Conservation (phyloP, 768 basidiomycete species). For the Pseudohyphozyma bogoriensis region DNA sequence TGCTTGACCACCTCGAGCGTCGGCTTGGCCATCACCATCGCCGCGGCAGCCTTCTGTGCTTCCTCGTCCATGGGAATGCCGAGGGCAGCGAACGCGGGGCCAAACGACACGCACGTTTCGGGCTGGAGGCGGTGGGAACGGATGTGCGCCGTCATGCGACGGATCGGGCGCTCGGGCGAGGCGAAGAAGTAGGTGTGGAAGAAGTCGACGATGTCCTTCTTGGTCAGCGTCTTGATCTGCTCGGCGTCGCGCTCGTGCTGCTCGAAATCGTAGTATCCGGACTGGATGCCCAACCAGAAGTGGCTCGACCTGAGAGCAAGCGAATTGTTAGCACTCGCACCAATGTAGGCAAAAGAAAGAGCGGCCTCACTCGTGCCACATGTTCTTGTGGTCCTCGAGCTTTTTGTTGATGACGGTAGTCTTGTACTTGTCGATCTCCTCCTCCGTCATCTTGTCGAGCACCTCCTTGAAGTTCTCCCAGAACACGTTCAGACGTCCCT, state of each 20-base stretch:
- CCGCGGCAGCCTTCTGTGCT: conserved; percentile 40
- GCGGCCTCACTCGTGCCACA: conserved; percentile 68
- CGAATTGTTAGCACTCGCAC: no score
- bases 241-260: conserved; percentile 72
- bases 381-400: conserved; percentile 78
- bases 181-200: conserved; percentile 64
- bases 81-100: conserved; percentile 47
- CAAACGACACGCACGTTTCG: conserved; percentile 52
- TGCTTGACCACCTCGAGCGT: conserved; percentile 51
- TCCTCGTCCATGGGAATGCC: conserved; percentile 45
- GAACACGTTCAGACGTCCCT: conserved; percentile 80
- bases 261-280: conserved; percentile 75
- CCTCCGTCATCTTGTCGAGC: conserved; percentile 58
- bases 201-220: conserved; percentile 61
- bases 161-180: conserved; percentile 55
- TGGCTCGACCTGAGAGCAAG: conserved; percentile 38
- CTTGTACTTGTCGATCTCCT: conserved; percentile 70
- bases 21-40: conserved; percentile 49
- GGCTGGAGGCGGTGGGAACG: conserved; percentile 52
- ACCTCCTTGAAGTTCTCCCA: conserved; percentile 59
- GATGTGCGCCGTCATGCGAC: conserved; percentile 66
- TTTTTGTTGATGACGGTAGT: conserved; percentile 65
- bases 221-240: conserved; percentile 54
- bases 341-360: not conserved
- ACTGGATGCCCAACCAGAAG: conserved; percentile 62